Percentiles rank a stretch among this genome's conserved stretches.
phyloP scores from a whole-genome alignment of 257 asterid species.

The Jacaranda copaia region DNA sequence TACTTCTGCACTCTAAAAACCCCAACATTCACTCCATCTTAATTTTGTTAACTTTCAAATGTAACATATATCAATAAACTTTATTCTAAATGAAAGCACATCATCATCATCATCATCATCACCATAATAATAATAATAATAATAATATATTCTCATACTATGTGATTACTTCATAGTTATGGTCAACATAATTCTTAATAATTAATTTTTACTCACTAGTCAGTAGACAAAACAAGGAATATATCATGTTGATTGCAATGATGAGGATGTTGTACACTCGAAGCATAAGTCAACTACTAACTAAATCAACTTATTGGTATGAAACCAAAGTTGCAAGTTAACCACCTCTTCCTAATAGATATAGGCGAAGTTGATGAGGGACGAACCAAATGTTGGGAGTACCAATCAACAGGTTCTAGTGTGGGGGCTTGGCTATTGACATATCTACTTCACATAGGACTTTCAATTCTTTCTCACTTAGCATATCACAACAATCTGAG shows the following conservation, averaged over 20 bases:
- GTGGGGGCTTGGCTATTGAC: constrained; percentile 48
- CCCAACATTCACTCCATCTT: no score
- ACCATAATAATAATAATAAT: no score
- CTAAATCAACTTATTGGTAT: constrained; percentile 12
- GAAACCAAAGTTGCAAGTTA: not conserved
- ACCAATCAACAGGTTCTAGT: constrained; percentile 35
- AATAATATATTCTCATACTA: no score
- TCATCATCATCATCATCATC: no score
- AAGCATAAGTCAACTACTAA: constrained; percentile 19
- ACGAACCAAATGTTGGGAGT: constrained; percentile 32
- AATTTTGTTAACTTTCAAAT: no score
- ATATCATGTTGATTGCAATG: constrained; percentile 31
- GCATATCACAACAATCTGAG: constrained; percentile 42
- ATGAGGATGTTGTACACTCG: constrained; percentile 25
- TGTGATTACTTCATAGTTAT: no score
- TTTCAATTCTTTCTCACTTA: constrained; percentile 29
- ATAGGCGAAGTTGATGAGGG: constrained; percentile 29
- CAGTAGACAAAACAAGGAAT: constrained; percentile 32
- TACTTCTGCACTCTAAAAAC: no score
- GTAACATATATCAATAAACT: no score
- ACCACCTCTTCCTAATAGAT: constrained; percentile 31
- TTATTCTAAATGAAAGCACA: no score
- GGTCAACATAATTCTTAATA: no score
- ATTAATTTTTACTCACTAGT: constrained; percentile 32
- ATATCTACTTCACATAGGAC: constrained; percentile 38